Evolutionary conservation across 2,329 filamentous ascomycete species (phyloP).

Genomic region (Exserohilum rostratum): DNA sequence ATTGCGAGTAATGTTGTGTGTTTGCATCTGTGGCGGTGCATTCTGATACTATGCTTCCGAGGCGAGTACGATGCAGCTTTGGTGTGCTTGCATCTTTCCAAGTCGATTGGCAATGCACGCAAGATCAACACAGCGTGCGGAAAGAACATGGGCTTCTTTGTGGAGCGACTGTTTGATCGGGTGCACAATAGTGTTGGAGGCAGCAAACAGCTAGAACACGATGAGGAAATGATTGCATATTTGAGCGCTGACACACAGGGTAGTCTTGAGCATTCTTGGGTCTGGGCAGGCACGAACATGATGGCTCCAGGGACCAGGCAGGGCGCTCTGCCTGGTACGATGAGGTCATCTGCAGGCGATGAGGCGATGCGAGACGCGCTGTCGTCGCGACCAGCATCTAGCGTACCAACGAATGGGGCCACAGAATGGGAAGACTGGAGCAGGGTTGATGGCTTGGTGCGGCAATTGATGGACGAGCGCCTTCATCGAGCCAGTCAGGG

Average conservation of each 20-base stretch:
- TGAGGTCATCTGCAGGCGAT: conserved; percentile 25
- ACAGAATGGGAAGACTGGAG: conserved; percentile 83
- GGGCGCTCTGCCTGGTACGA: conserved; percentile 9
- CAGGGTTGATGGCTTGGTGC: conserved; percentile 68
- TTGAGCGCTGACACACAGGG: conserved; percentile 86
- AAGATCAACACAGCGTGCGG: conserved; percentile 80
- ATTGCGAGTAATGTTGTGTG: conserved; percentile 77
- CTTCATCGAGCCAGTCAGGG: conserved; percentile 39
- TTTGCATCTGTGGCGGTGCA: conserved; percentile 85
- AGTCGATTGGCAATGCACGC: conserved; percentile 72
- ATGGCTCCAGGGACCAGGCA: conserved; percentile 7
- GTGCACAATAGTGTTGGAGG: conserved; percentile 51
- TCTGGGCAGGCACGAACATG: conserved; percentile 66
- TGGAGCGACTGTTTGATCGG: conserved; percentile 68
- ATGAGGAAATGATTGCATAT: conserved; percentile 90
- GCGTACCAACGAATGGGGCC: conserved; percentile 62
- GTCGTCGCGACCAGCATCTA: conserved; percentile 57
- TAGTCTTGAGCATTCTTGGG: conserved; percentile 77
- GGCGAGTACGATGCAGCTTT: conserved; percentile 75
- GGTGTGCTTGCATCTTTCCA: conserved; percentile 73
- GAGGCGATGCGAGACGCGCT: conserved; percentile 48
- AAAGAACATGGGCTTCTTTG: conserved; percentile 80
- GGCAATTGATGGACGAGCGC: conserved; percentile 59
- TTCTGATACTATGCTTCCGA: conserved; percentile 77
- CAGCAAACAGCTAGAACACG: conserved; percentile 59